phyloP scores from a whole-genome alignment of 345 rosid species.

The Gynandropsis gynandra region DNA sequence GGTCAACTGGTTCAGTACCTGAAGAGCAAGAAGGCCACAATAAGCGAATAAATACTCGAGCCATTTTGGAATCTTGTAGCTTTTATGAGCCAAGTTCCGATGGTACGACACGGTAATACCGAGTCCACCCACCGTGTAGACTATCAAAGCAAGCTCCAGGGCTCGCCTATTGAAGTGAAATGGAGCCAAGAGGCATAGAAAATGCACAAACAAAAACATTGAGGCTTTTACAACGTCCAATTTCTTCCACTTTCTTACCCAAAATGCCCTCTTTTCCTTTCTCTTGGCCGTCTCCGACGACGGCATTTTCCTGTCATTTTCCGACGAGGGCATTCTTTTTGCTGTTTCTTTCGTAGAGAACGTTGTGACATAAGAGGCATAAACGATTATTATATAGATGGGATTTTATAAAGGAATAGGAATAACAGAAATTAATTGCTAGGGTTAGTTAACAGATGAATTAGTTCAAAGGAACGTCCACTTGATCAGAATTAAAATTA shows the following conservation, averaged over 20 bases:
- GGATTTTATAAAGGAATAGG: no score
- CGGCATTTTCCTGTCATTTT: constrained; percentile 22
- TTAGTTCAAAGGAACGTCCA: no score
- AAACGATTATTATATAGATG: no score
- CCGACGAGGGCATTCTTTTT: not conserved
- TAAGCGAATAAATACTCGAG: constrained; percentile 81
- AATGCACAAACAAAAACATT: constrained; percentile 49
- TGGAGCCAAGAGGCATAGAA: constrained; percentile 62
- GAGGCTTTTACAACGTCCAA: constrained; percentile 44
- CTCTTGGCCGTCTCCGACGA: constrained; percentile 26
- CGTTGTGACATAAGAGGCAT: no score
- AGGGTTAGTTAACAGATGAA: no score
- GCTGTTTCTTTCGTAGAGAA: no score
- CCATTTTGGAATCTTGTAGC: constrained; percentile 80
- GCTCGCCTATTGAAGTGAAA: constrained; percentile 71
- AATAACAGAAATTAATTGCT: no score
- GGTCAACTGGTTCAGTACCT: constrained; percentile 41
- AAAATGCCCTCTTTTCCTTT: constrained; percentile 35
- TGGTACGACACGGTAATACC: constrained; percentile 77
- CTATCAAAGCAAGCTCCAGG: constrained; percentile 50
- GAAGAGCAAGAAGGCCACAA: constrained; percentile 72
- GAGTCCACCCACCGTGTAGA: constrained; percentile 55
- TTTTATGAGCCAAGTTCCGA: constrained; percentile 66
- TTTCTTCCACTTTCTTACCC: constrained; percentile 54
- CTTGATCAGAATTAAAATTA: no score